Evolutionary conservation across 768 basidiomycete species (phyloP), one percentile per base, ranked within the genome.

Genomic region (Mycena floridula): DNA sequence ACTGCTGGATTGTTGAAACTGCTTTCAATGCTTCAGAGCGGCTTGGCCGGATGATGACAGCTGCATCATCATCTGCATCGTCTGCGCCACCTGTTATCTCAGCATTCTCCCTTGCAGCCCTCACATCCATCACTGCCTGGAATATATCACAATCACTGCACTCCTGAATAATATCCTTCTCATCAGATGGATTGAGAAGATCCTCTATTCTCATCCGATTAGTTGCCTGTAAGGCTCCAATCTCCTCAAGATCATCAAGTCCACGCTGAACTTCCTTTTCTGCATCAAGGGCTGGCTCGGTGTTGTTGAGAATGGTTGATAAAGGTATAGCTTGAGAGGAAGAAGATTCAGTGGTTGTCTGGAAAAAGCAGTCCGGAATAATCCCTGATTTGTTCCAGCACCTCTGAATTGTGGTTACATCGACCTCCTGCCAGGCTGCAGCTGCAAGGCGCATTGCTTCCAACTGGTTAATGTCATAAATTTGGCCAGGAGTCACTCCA

Each of bases 331-430:
- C 25, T 37, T 15, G 25, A 6, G 15, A 28, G 45, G 43, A 43
- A 25, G 26, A 42, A 38, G 23, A 44, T 25, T 46, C 35, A 44
- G 36, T 23, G 11, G 22, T 22, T 30, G 36, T 45, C 48, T 8
- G 22, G 20, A 2, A 18, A 6, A n/a, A 38, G 11, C 12, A 11
- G 20, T 13, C 37, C 9, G 44, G 44, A 13, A 24, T 47, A 24
- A 65, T 67, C 18, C 45, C 42, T 9, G 63, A 8, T 60, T 40
- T 69, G 60, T n/a, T 48, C 42, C 66, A 66, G 68, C 68, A 69
- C 47, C 67, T 52, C 25, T 44, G 18, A 38, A 70, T 67, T 13
- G 65, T 68, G n/a, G 43, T 39, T 0, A 49, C 13, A 24, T 47
- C 30, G n/a, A 69, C 52, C 7, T 36, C 24, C 7, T 57, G 32